Percentiles rank a stretch among this genome's conserved stretches.
These are phyloP conservation scores for Hypomontagnella monticulosa DNA, from an alignment of 495 filamentous ascomycete genomes.

Conservation along the genomic window DNA sequence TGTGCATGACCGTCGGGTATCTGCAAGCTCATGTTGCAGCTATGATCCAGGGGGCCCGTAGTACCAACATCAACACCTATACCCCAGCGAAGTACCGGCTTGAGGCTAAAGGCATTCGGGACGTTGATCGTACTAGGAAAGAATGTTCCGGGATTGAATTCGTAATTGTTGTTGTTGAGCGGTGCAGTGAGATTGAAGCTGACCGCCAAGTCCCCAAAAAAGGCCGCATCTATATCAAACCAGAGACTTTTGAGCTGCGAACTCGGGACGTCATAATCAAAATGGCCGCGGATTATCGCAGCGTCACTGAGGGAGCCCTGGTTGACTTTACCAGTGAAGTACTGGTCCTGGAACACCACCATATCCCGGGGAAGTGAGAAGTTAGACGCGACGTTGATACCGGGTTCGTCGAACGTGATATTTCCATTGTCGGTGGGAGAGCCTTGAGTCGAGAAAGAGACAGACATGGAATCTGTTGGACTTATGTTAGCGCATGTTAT, in stretches of 20 bases:
- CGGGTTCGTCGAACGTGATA: conserved; percentile 39
- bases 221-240: conserved; percentile 46
- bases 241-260: conserved; percentile 38
- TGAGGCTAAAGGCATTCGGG: conserved; percentile 41
- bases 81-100: conserved; percentile 39
- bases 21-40: conserved; percentile 29
- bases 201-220: conserved; percentile 38
- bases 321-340: conserved; percentile 38
- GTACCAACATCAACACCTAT: conserved; percentile 42
- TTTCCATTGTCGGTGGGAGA: conserved; percentile 29
- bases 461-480: conserved; percentile 24
- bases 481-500: neutral
- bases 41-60: conserved; percentile 35
- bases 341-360: conserved; percentile 34
- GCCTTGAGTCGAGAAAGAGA: conserved; percentile 37
- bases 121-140: conserved; percentile 38
- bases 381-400: conserved; percentile 37
- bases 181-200: conserved; percentile 36
- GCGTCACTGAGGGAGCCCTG: conserved; percentile 38
- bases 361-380: conserved; percentile 39
- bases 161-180: conserved; percentile 34
- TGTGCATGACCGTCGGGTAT: conserved; percentile 45
- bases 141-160: conserved; percentile 36
- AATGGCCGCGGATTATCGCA: conserved; percentile 45
- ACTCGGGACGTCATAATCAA: conserved; percentile 40